These are phyloP conservation scores for Fusarium fujikuroi DNA, from an alignment of 2,329 filamentous ascomycete genomes.

Conservation along the genomic window DNA sequence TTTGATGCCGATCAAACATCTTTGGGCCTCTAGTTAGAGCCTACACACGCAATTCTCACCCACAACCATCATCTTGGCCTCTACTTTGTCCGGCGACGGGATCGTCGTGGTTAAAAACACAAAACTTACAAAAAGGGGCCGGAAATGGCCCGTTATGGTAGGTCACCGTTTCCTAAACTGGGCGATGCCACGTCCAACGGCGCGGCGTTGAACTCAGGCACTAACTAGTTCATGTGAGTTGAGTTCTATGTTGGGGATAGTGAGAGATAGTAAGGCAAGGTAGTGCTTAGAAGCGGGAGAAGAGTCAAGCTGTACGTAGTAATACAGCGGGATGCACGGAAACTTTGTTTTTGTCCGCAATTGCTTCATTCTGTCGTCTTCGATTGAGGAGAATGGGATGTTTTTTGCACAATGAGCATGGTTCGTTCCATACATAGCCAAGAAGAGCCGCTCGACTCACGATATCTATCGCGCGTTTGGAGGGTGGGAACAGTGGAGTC, in stretches of 20 bases:
- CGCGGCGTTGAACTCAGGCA: constrained; percentile 18
- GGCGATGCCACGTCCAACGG: constrained; percentile 34
- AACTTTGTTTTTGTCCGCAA: neutral
- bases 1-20: constrained; percentile 33
- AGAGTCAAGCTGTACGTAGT: neutral
- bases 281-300: neutral
- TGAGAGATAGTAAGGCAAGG: neutral
- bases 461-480: constrained; percentile 33
- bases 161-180: constrained; percentile 33
- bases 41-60: constrained; percentile 17
- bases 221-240: constrained; percentile 22
- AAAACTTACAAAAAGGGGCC: constrained; percentile 35
- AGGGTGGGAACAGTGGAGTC: constrained; percentile 34
- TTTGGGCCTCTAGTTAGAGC: neutral
- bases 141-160: constrained; percentile 38
- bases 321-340: constrained; percentile 8
- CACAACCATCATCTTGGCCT: constrained; percentile 13
- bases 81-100: constrained; percentile 2
- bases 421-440: constrained; percentile 22
- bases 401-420: constrained; percentile 17
- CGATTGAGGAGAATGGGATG: neutral
- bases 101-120: constrained; percentile 12
- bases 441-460: constrained; percentile 23
- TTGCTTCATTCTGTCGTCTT: constrained; percentile 8
- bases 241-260: constrained; percentile 6